Evolutionary conservation across 495 filamentous ascomycete species (phyloP), one percentile per base, ranked within the genome.

Genomic region (Xylaria sp.): DNA sequence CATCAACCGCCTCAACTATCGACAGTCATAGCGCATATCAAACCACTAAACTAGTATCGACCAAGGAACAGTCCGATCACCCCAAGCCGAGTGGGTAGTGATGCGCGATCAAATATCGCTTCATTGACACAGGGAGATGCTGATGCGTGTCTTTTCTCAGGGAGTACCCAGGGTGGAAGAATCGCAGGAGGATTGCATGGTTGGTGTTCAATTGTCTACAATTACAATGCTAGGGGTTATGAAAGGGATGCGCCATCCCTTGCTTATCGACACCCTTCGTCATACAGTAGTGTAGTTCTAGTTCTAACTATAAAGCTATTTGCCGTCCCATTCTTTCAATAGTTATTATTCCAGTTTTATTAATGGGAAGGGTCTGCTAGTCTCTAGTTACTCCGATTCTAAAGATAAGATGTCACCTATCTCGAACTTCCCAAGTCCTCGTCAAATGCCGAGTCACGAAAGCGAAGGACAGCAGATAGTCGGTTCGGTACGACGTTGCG

Each of bases 211-310:
- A n/a, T 63, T 14, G 37, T 40, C 52, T 61, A 50, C 68, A 57
- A 70, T 15, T 61, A 71, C 50, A 24, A 71, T 17, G 61, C 68
- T 33, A 58, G 61, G 14, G 52, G 48, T 11, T 65, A 37, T 17
- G 68, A 71, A 0, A 11, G 46, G 24, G 0, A 58, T 41, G 68
- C 58, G 12, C 68, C 68, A 40, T 46, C 8, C 26, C 68, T n/a
- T n/a, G n/a, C n/a, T n/a, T n/a, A n/a, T n/a, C n/a, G n/a, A n/a
- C n/a, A n/a, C n/a, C n/a, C n/a, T n/a, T n/a, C n/a, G n/a, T n/a
- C n/a, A n/a, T n/a, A n/a, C n/a, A n/a, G n/a, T n/a, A n/a, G n/a
- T n/a, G n/a, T n/a, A n/a, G n/a, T n/a, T n/a, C n/a, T n/a, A n/a
- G n/a, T n/a, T n/a, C n/a, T n/a, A n/a, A n/a, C n/a, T n/a, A n/a